phyloP scores from a whole-genome alignment of 2,329 filamentous ascomycete species.

The Akanthomyces uredinophilus region DNA sequence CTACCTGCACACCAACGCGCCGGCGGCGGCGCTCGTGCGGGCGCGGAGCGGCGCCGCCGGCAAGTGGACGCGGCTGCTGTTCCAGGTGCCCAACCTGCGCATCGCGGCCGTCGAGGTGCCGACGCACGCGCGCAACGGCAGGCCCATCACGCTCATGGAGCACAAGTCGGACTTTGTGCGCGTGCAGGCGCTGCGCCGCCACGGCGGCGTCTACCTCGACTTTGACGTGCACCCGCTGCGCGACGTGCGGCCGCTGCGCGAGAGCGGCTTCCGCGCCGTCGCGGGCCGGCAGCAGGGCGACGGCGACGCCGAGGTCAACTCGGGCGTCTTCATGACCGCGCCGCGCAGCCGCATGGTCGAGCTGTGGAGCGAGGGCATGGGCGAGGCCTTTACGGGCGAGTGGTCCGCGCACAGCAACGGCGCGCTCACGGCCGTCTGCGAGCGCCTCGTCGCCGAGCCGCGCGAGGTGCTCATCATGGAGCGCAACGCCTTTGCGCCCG shows the following conservation, averaged over 20 bases:
- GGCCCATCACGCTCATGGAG: slow-evolving; percentile 15
- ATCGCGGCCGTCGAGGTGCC: slow-evolving; percentile 11
- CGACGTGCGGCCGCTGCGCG: slow-evolving; percentile 15
- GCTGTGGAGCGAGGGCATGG: slow-evolving; percentile 16
- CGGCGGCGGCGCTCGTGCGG: not conserved
- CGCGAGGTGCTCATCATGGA: slow-evolving; percentile 21
- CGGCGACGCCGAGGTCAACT: slow-evolving; percentile 14
- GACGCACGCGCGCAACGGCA: slow-evolving; percentile 16
- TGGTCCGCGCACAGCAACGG: slow-evolving; percentile 23
- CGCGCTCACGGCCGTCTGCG: slow-evolving; percentile 28
- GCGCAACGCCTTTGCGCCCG: slow-evolving; percentile 19
- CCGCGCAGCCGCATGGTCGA: not conserved
- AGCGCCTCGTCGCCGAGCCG: slow-evolving; percentile 37
- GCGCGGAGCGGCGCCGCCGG: slow-evolving; percentile 11
- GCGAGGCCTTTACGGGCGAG: slow-evolving; percentile 20
- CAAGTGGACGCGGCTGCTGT: slow-evolving; percentile 21
- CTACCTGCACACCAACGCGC: slow-evolving; percentile 24
- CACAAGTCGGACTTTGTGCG: slow-evolving; percentile 23
- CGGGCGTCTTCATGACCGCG: slow-evolving; percentile 16
- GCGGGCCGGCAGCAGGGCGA: slow-evolving; percentile 9
- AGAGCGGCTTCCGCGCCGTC: slow-evolving; percentile 17
- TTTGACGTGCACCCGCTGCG: slow-evolving; percentile 17
- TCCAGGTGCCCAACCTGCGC: slow-evolving; percentile 17
- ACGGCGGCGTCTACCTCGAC: slow-evolving; percentile 18
- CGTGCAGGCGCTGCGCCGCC: slow-evolving; percentile 17